These are phyloP conservation scores for Eutrema salsugineum DNA, from an alignment of 441 rosid species.

Conservation along the genomic window DNA sequence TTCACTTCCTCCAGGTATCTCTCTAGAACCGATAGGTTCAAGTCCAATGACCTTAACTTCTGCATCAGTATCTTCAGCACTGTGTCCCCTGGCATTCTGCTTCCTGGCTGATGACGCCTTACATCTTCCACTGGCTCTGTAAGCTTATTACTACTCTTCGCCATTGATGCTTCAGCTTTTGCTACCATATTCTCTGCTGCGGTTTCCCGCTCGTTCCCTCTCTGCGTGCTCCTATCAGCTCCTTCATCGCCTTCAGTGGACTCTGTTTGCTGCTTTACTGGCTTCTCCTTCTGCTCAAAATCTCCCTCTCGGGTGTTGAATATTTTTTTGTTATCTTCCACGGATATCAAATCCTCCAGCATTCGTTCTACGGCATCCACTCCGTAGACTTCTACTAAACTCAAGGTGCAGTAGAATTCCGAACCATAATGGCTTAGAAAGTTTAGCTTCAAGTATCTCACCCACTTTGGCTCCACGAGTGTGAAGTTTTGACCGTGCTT, in stretches of 20 bases:
- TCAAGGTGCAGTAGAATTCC: slow-evolving; percentile 93
- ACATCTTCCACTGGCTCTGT: slow-evolving; percentile 60
- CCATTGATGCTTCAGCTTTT: slow-evolving; percentile 26
- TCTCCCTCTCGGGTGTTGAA: slow-evolving; percentile 48
- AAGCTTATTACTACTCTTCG: slow-evolving; percentile 21
- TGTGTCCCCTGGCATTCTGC: slow-evolving; percentile 91
- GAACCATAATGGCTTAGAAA: slow-evolving; percentile 78
- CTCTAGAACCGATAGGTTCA: slow-evolving; percentile 79
- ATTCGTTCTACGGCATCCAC: slow-evolving; percentile 93
- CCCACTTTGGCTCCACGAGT: slow-evolving; percentile 80
- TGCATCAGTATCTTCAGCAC: slow-evolving; percentile 92
- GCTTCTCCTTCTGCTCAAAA: slow-evolving; percentile 41
- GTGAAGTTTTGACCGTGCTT: slow-evolving; percentile 71
- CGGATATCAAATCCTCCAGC: slow-evolving; percentile 89
- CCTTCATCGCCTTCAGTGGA: slow-evolving; percentile 27
- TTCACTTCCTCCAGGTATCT: slow-evolving; percentile 80
- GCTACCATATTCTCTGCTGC: background rate
- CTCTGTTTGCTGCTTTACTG: slow-evolving; percentile 29
- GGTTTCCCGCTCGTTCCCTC: slow-evolving; percentile 8
- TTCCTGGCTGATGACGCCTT: slow-evolving; percentile 78
- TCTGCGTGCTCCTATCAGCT: background rate
- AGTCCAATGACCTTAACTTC: slow-evolving; percentile 80
- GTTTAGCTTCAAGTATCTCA: slow-evolving; percentile 73
- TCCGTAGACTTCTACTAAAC: slow-evolving; percentile 80
- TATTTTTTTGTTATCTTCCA: slow-evolving; percentile 42